These are phyloP conservation scores for Lecanicillium sp. DNA, from an alignment of 2,329 filamentous ascomycete species.

Conservation along the genomic window DNA sequence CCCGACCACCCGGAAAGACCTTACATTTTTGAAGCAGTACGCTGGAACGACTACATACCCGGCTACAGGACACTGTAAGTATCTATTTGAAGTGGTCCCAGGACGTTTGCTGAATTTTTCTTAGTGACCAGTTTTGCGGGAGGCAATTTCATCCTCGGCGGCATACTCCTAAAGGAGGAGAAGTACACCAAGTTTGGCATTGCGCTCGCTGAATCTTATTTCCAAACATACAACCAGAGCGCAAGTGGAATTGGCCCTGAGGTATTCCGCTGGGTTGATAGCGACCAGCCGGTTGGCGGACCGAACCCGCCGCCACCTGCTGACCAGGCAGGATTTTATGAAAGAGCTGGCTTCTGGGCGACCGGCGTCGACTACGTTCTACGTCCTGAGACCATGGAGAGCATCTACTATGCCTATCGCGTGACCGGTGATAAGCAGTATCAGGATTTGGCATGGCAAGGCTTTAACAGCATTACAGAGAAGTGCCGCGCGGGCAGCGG, in stretches of 20 bases:
- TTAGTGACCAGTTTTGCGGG: slow-evolving; percentile 73
- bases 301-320: slow-evolving; percentile 35
- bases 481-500: slow-evolving; percentile 58
- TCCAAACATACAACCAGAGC: slow-evolving; percentile 62
- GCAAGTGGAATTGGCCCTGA: slow-evolving; percentile 72
- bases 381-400: slow-evolving; percentile 75
- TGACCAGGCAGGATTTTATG: slow-evolving; percentile 51
- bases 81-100: slow-evolving; percentile 16
- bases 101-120: slow-evolving; percentile 34
- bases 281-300: slow-evolving; percentile 23
- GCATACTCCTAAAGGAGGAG: slow-evolving; percentile 55
- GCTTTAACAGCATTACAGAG: slow-evolving; percentile 59
- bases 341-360: slow-evolving; percentile 65
- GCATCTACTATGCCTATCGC: slow-evolving; percentile 80
- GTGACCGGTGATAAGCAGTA: slow-evolving; percentile 68
- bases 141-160: slow-evolving; percentile 78
- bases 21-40: slow-evolving; percentile 63
- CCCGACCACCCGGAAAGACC: slow-evolving; percentile 55
- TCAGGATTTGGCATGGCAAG: slow-evolving; percentile 78
- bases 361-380: slow-evolving; percentile 54
- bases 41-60: slow-evolving; percentile 36
- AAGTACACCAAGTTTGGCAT: slow-evolving; percentile 70
- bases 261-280: slow-evolving; percentile 53
- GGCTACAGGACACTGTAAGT: slow-evolving; percentile 41
- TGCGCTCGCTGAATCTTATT: slow-evolving; percentile 62